A percentile compares a stretch with the other conserved stretches of the same genome.
These are phyloP conservation scores for Lactifluus echinatus DNA, from an alignment of 768 basidiomycete species.

Conservation along the genomic window DNA sequence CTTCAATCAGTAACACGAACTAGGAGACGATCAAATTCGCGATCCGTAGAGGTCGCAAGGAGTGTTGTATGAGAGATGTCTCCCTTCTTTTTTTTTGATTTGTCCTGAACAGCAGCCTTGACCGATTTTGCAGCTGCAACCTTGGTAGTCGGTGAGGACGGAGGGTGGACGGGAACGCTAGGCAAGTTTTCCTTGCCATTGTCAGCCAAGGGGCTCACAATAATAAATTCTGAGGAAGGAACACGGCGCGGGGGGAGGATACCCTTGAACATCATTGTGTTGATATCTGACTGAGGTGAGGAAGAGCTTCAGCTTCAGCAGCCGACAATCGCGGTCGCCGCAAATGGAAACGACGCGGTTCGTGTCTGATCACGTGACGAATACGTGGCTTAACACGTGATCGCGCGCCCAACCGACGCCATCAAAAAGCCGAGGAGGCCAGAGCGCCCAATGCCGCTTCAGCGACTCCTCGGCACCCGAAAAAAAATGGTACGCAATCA, in stretches of 20 bases:
- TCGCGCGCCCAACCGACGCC: not conserved
- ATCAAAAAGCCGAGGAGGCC: not conserved
- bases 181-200: constrained; percentile 59
- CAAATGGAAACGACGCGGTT: constrained; percentile 13
- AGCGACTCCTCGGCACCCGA: not conserved
- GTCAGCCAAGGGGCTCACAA: constrained; percentile 48
- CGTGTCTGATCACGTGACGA: constrained; percentile 14
- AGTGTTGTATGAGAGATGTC: constrained; percentile 22
- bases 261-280: constrained; percentile 64
- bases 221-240: constrained; percentile 62
- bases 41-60: constrained; percentile 40
- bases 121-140: constrained; percentile 27
- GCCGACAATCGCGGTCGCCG: not conserved
- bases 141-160: constrained; percentile 20
- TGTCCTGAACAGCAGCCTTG: constrained; percentile 32
- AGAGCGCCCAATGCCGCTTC: not conserved
- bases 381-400: constrained; percentile 17
- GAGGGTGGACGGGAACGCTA: constrained; percentile 21
- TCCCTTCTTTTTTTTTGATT: constrained; percentile 35
- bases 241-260: constrained; percentile 65
- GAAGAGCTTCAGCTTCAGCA: no score
- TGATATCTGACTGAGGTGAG: not conserved
- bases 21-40: constrained; percentile 75
- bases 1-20: constrained; percentile 35
- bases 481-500: not conserved